A percentile compares a stretch with the other conserved stretches of the same genome.
Conservation (phyloP, 2,329 filamentous ascomycete species). For the Trichoderma sp. region DNA sequence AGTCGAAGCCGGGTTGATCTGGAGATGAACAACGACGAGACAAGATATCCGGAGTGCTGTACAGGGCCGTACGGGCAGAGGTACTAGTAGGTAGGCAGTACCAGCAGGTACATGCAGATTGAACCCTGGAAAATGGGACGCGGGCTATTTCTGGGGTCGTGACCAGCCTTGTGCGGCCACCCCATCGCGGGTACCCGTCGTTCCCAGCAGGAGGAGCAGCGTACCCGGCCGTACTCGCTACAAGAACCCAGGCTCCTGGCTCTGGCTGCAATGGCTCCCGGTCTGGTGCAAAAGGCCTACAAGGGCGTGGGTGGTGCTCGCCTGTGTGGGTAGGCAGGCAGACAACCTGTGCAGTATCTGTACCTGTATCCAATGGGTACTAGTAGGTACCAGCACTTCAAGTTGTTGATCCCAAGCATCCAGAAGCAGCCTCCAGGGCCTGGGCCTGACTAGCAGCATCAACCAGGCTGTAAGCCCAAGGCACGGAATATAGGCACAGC, state of each 20-base stretch:
- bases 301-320: too few relatives aligned
- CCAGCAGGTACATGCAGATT: background rate
- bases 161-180: background rate
- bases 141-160: constrained; percentile 16
- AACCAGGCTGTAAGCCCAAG: background rate
- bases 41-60: background rate
- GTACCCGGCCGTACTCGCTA: background rate
- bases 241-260: background rate
- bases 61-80: too few relatives aligned
- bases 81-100: background rate
- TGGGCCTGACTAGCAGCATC: background rate
- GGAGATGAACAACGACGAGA: background rate
- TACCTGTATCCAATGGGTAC: background rate
- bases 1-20: constrained; percentile 5
- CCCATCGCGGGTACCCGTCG: background rate
- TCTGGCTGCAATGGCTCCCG: background rate
- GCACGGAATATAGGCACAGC: background rate
- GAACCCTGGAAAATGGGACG: background rate
- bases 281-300: background rate
- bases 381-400: too few relatives aligned
- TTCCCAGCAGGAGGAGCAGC: background rate
- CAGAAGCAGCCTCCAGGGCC: background rate
- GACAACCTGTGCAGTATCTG: background rate
- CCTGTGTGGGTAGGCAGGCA: too few relatives aligned
- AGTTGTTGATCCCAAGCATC: background rate